A percentile compares a stretch with the other conserved stretches of the same genome.
phyloP scores from a whole-genome alignment of 495 filamentous ascomycete species.

The Hypoxylon subgilvum region DNA sequence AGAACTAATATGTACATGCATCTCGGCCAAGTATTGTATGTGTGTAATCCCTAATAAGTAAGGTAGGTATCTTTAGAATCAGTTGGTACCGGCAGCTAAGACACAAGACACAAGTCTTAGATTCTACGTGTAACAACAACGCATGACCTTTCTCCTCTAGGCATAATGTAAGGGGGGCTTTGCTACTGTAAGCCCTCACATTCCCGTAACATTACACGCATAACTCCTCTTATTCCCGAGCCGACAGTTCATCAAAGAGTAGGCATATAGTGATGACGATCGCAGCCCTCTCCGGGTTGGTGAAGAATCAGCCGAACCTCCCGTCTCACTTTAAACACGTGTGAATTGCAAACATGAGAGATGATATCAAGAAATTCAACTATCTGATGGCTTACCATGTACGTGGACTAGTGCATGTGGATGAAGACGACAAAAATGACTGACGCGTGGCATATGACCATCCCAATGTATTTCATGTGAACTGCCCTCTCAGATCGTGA shows the following conservation, averaged over 20 bases:
- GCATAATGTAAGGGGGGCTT: too few species aligned
- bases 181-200: background rate
- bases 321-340: conserved; percentile 1
- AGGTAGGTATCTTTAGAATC: background rate
- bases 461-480: conserved; percentile 24
- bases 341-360: conserved; percentile 7
- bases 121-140: conserved; percentile 4
- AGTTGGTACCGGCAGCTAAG: conserved; percentile 24
- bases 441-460: conserved; percentile 31
- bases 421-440: conserved; percentile 11
- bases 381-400: conserved; percentile 19
- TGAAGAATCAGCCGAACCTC: conserved; percentile 6
- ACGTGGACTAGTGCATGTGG: conserved; percentile 15
- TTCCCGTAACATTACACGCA: conserved; percentile 24
- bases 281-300: background rate
- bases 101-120: conserved; percentile 23
- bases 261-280: conserved; percentile 2
- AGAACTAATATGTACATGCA: conserved; percentile 3
- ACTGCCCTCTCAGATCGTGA: conserved; percentile 28
- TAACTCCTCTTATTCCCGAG: conserved; percentile 36
- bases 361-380: background rate
- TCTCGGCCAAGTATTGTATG: too few species aligned
- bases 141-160: conserved; percentile 24
- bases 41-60: too few species aligned
- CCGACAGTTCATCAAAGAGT: background rate